Percentiles rank a stretch among this genome's conserved stretches.
Evolutionary conservation across 805 yeast species (phyloP).

Genomic region (Groenewaldozyma salmanticensis): DNA sequence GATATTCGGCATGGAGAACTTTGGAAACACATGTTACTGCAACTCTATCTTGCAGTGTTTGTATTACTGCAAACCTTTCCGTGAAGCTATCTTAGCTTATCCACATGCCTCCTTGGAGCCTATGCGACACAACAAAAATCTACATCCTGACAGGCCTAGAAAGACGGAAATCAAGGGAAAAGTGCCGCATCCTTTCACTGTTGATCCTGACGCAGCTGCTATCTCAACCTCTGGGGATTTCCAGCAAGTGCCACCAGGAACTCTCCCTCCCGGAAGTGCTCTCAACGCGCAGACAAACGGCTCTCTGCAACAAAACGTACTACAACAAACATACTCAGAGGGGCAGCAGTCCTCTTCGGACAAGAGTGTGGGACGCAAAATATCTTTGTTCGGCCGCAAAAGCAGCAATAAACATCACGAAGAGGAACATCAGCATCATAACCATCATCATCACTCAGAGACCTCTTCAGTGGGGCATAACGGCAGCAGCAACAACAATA

Average conservation of each 20-base stretch:
- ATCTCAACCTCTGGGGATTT: constrained; percentile 8
- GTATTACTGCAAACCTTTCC: constrained; percentile 61
- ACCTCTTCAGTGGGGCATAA: neutral
- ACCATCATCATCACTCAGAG: neutral
- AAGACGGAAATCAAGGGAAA: constrained; percentile 30
- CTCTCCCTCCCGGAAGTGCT: neutral
- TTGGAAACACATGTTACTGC: constrained; percentile 76
- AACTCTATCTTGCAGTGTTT: constrained; percentile 87
- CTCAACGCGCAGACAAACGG: neutral
- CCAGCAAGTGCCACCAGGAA: neutral
- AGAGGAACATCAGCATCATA: neutral
- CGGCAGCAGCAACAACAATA: constrained; percentile 1
- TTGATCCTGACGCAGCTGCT: constrained; percentile 19
- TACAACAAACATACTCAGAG: neutral
- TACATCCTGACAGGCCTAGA: constrained; percentile 18
- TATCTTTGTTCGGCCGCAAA: constrained; percentile 2
- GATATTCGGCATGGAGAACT: constrained; percentile 36
- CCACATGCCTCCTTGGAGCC: constrained; percentile 20
- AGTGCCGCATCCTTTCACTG: constrained; percentile 26
- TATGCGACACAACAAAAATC: neutral
- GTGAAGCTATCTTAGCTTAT: constrained; percentile 46
- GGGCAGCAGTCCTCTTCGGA: neutral
- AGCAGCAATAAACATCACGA: no score
- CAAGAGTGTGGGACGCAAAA: no score
- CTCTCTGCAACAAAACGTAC: neutral